Evolutionary conservation across 306 rosid species (phyloP), one percentile per base, ranked within the genome.

Genomic region (Cotoneaster glaucophyllus): DNA sequence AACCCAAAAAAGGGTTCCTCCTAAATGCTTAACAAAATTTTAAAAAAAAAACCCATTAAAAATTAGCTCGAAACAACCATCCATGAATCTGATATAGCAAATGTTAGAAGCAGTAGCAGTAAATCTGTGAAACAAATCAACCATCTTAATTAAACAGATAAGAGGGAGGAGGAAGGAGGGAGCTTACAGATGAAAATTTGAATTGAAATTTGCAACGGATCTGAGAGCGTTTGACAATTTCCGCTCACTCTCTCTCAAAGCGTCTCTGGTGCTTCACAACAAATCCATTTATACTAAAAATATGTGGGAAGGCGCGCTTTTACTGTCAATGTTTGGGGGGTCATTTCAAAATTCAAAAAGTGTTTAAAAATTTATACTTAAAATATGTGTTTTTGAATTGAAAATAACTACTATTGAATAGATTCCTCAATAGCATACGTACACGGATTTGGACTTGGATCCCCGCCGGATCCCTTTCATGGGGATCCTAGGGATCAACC

Each of bases 111-210:
- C 29, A 2, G 41, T 17, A 24, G 28, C 15, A 10, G 54, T 48
- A 48, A 45, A n/a, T 59, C 39, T 22, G 52, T 44, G 39, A 34
- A 41, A 31, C 43, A 8, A 37, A 70, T 28, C 25, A 15, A 22
- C 18, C 24, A n/a, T 48, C 54, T 48, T 15, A 48, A 48, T 48
- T 48, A 48, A 48, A 48, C 54, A 48, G 54, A 6, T 37, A 43
- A 24, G 15, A 12, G 54, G n/a, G 69, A 73, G 41, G 18, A 52
- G 22, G 13, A 48, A 11, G 77, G 67, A 78, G 13, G 52, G 21
- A 79, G 39, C 88, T 82, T 82, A 81, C 83, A 43, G 29, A 29
- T 59, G 43, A 48, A 56, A 79, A 79, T 74, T 67, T 31, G 64
- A 79, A 81, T n/a, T 65, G 50, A n/a, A 65, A 34, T 37, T 22